Evolutionary conservation across 1,284 basidiomycete species (phyloP).

Genomic region (Rugosomyces carneus): DNA sequence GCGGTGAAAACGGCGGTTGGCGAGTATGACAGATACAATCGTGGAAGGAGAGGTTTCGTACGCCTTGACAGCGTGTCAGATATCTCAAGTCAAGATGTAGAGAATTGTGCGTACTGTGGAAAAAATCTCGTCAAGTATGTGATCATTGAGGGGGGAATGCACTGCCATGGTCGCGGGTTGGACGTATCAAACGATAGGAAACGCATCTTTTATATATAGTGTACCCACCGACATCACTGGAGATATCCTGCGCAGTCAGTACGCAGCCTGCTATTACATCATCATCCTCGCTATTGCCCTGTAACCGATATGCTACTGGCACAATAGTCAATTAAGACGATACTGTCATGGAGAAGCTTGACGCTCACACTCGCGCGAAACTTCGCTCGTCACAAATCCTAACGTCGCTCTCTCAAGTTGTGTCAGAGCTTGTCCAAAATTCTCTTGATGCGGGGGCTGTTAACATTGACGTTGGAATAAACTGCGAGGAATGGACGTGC

Average conservation of each 20-base stretch:
- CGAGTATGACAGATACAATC: neutral
- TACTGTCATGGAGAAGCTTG: slow-evolving; percentile 35
- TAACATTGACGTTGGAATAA: slow-evolving; percentile 57
- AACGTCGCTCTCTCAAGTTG: slow-evolving; percentile 70
- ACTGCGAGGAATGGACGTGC: slow-evolving; percentile 68
- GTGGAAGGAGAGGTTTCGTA: neutral
- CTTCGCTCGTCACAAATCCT: slow-evolving; percentile 81
- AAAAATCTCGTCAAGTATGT: neutral
- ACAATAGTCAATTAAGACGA: neutral
- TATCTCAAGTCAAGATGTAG: neutral
- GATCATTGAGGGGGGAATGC: neutral
- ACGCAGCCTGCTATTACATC: too few species aligned
- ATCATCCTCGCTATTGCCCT: too few species aligned
- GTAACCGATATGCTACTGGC: too few species aligned
- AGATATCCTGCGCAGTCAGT: too few species aligned
- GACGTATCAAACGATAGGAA: too few species aligned
- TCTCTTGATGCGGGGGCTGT: slow-evolving; percentile 65
- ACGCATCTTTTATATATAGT: too few species aligned
- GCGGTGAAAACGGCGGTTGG: neutral
- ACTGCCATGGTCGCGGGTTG: neutral
- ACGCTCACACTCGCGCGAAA: slow-evolving; percentile 49
- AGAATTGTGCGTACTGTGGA: neutral
- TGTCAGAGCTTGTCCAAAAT: slow-evolving; percentile 84
- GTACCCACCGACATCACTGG: too few species aligned
- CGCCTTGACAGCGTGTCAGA: neutral